Conservation (phyloP, 306 rosid species). For the Carpinus fangiana region DNA sequence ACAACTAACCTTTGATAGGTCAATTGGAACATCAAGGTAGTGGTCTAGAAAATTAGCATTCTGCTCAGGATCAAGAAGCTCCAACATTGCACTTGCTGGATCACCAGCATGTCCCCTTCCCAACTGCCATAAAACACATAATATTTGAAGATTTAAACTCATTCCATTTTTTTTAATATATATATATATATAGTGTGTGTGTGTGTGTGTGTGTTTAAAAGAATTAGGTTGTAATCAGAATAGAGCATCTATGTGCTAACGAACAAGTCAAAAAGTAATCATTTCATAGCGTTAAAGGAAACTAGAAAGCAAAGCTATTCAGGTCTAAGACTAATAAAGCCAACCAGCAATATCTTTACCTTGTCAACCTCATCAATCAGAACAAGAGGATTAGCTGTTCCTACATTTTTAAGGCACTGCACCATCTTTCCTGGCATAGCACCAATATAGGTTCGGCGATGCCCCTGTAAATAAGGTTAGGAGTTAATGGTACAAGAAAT, state of each 20-base stretch:
- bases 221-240: neutral
- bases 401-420: slow-evolving; percentile 97
- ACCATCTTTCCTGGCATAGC: slow-evolving; percentile 99
- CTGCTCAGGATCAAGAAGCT: slow-evolving; percentile 99
- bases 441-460: slow-evolving; percentile 98
- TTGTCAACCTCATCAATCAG: slow-evolving; percentile 98
- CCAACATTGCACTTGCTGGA: slow-evolving; percentile 99
- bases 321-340: slow-evolving; percentile 25
- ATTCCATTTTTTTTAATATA: neutral
- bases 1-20: slow-evolving; percentile 83
- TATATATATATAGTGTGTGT: neutral
- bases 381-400: slow-evolving; percentile 96
- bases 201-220: neutral
- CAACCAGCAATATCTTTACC: slow-evolving; percentile 44
- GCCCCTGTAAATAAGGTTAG: slow-evolving; percentile 68
- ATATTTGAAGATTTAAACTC: slow-evolving; percentile 28
- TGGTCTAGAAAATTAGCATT: slow-evolving; percentile 98
- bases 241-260: neutral
- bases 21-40: slow-evolving; percentile 98
- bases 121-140: slow-evolving; percentile 59
- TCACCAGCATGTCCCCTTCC: slow-evolving; percentile 99
- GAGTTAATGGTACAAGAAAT: slow-evolving; percentile 23
- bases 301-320: slow-evolving; percentile 19
- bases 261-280: slow-evolving; percentile 17
- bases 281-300: slow-evolving; percentile 2